phyloP scores from a whole-genome alignment of 305 asterid genomes.

The Fraxinus sp. region DNA sequence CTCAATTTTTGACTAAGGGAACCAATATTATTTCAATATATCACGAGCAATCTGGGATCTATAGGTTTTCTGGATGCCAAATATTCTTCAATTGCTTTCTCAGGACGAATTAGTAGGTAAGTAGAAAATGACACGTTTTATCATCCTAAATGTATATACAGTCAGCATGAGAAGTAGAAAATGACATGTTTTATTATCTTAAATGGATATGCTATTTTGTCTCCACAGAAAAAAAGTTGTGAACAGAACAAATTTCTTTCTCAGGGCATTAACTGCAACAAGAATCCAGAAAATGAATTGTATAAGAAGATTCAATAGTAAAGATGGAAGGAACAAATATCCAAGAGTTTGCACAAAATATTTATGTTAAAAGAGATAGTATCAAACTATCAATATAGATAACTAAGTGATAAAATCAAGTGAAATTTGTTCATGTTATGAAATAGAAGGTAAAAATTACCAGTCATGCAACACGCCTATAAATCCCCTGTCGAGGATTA shows the following conservation, averaged over 20 bases:
- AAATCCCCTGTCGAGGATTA: slow-evolving; percentile 84
- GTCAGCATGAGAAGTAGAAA: not conserved
- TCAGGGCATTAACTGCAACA: not conserved
- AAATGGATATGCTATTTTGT: not conserved
- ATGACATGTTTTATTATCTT: not conserved
- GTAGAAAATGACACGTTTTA: not conserved
- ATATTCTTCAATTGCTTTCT: not conserved
- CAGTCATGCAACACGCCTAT: slow-evolving; percentile 91
- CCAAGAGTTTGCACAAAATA: not conserved
- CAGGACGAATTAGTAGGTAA: not conserved
- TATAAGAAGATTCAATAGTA: not conserved
- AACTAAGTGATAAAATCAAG: not conserved
- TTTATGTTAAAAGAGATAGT: not conserved
- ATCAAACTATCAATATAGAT: not conserved
- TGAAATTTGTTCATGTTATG: not conserved
- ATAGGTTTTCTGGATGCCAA: not conserved
- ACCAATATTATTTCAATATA: not conserved
- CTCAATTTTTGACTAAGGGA: not conserved
- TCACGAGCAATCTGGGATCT: not conserved
- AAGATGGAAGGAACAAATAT: slow-evolving; percentile 10
- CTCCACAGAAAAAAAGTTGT: not conserved
- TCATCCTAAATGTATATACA: not conserved
- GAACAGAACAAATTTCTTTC: not conserved
- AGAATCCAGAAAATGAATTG: slow-evolving; percentile 5
- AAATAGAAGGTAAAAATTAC: slow-evolving; percentile 42